Percentiles rank a stretch among this genome's conserved stretches.
phyloP scores from a whole-genome alignment of 441 rosid genomes.

The Gossypium schwendimanii region DNA sequence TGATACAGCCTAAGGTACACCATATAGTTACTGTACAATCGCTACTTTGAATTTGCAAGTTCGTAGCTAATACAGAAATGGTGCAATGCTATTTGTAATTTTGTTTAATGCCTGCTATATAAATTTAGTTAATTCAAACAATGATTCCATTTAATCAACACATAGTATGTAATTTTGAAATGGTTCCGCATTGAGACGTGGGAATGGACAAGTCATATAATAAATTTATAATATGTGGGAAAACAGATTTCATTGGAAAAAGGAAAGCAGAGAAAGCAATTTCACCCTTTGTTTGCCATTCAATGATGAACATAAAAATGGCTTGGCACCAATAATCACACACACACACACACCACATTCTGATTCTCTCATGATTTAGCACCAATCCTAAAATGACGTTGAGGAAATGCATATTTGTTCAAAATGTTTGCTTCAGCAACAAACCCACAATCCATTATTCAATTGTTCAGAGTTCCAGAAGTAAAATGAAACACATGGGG shows the following conservation, averaged over 20 bases:
- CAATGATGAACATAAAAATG: neutral
- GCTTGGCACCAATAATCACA: neutral
- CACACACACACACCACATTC: neutral
- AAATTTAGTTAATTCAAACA: neutral
- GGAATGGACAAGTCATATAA: neutral
- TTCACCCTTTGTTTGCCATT: neutral
- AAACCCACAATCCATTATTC: slow-evolving; percentile 25
- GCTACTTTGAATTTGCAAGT: neutral
- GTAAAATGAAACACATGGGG: slow-evolving; percentile 3
- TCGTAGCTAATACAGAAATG: neutral
- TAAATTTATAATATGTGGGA: neutral
- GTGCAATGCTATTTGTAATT: too few relatives aligned
- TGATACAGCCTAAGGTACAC: neutral
- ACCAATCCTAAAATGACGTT: neutral
- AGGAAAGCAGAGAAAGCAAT: neutral
- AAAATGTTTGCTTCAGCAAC: slow-evolving; percentile 14
- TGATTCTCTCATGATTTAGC: neutral
- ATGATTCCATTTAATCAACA: neutral
- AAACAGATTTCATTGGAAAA: neutral
- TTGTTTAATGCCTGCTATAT: neutral
- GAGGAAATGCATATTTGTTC: slow-evolving; percentile 8
- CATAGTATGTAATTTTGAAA: neutral
- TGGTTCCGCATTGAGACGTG: neutral
- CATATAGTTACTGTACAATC: neutral
- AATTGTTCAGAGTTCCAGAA: slow-evolving; percentile 13